Base-by-base conservation (phyloP, 2,329 filamentous ascomycete species). In the Atkinsonella hypoxylon region DNA sequence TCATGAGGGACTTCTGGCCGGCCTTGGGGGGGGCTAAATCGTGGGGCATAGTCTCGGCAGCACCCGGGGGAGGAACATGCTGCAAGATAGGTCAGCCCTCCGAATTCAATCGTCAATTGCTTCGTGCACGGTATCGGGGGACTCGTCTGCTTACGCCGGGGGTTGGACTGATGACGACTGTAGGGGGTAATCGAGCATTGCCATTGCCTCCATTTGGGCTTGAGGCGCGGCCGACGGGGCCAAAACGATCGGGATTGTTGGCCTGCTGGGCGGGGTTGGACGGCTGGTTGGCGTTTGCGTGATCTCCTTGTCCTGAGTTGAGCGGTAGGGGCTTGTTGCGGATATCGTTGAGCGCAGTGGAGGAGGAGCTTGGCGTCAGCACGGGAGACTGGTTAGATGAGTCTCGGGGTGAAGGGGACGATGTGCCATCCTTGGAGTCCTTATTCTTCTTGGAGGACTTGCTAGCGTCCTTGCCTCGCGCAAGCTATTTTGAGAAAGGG, bases 21-120 rank as follows among this genome's bases (percentile, higher is more conserved):
- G 87, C 84, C 70, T 96, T 95, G 17, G 93, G 93, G 49, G 93
- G 93, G 31, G 89, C 89, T 53, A 98, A 82, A 65, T 98, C 93
- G 63, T 94, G 89, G 48, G 93, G 93, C 91, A 98, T 97, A 6
- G 91, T 96, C 72, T 98, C 93, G 56, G 90, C 86, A 52, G 90
- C 85, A 58, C 93, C 93, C 45, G 93, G 93, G 55, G 89, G 89
- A 47, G 93, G 90, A 43, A 93, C 75, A 71, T 98, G 93, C 89
- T 69, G 51, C 20, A 43, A 36, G n/a, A 50, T 7, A 10, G 6
- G 32, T 36, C 43, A 51, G 43, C n/a, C 44, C 48, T 47, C 48
- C 48, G 30, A 15, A 13, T 15, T 20, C 46, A 39, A 42, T 36
- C 5, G 36, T 17, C 30, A 36, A 20, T 36, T 45, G 34, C 30